Evolutionary conservation across 352 stramenopile genomes (phyloP), one percentile per base, ranked within the genome.

Genomic region (Phytopythium chamaehyphon): DNA sequence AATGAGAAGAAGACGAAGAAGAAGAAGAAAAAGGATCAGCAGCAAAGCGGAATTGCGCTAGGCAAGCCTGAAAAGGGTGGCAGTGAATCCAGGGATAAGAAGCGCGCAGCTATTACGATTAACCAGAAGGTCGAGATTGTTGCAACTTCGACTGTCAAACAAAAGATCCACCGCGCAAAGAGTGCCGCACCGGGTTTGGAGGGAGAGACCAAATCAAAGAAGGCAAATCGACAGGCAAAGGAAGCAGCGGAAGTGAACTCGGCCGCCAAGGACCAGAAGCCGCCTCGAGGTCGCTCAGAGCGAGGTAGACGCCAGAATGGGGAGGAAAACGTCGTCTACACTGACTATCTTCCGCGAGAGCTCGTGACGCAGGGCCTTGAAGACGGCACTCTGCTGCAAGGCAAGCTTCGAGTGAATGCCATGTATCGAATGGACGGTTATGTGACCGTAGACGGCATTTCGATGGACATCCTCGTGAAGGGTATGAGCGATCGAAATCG

Each of bases 391-490:
- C 59, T 76, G 23, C 42, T 83, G 19, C 67, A 90, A 51, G 86
- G 86, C 46, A 84, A 76, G 26, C 57, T 96, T 15, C 81, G 86
- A 3, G 68, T 95, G 21, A 96, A 93, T 44, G 57, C 61, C 0
- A 76, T 76, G 52, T 90, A 88, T 24, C 71, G 73, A 18, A 69
- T 77, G 55, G 74, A 93, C 50, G 85, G 78, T 12, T 96, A 91
- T 50, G 62, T 95, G 26, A 80, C 81, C 3, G 67, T 96, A 14
- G 69, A 88, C 24, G 85, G 85, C 0, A 68, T 96, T 14, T 59
- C 69, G 15, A 71, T 86, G 47, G 86, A 95, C 51, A 57, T 96
- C 6, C 50, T 91, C 16, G 66, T 94, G 5, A 76, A 92, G 47
- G 82, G 81, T 6, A 71, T 83, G 47, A 58, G 70, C 26, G 71